A percentile compares a stretch with the other conserved stretches of the same genome.
Evolutionary conservation across 495 filamentous ascomycete genomes (phyloP).

Genomic region (Saxophila tyrrhenica): DNA sequence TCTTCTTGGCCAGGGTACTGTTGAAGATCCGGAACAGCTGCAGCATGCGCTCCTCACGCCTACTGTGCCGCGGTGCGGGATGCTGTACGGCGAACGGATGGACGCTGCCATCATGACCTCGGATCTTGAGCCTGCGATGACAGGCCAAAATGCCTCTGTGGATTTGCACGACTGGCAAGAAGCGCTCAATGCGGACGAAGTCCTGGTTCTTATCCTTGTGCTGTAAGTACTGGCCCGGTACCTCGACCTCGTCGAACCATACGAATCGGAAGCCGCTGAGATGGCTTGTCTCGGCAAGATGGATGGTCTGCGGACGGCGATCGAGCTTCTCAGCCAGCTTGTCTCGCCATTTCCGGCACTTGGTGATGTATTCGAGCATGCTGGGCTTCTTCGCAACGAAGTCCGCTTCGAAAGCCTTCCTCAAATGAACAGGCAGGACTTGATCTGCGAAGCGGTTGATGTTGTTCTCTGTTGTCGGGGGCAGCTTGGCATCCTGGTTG

Average conservation of each 20-base stretch:
- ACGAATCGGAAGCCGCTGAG: constrained; percentile 93
- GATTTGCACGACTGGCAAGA: constrained; percentile 86
- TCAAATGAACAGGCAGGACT: constrained; percentile 82
- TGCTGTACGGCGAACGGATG: constrained; percentile 94
- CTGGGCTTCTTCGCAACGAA: constrained; percentile 89
- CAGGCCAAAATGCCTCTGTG: constrained; percentile 79
- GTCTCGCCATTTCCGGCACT: constrained; percentile 89
- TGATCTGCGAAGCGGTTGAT: constrained; percentile 95
- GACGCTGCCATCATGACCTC: constrained; percentile 92
- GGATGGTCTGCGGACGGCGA: constrained; percentile 53
- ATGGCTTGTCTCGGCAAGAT: constrained; percentile 72
- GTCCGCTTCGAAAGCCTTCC: constrained; percentile 88
- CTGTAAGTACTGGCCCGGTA: constrained; percentile 91
- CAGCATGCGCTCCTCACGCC: constrained; percentile 86
- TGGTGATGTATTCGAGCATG: constrained; percentile 95
- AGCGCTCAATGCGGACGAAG: constrained; percentile 91
- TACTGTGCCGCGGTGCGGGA: constrained; percentile 78
- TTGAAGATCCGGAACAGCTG: constrained; percentile 99
- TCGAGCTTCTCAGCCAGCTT: constrained; percentile 98
- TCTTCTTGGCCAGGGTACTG: constrained; percentile 72
- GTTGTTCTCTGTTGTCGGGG: constrained; percentile 80
- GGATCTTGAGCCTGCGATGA: constrained; percentile 84
- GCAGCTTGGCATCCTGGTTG: constrained; percentile 82
- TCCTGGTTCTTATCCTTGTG: constrained; percentile 98
- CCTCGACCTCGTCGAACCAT: constrained; percentile 96